These are phyloP conservation scores for Eustoma russellianum DNA, from an alignment of 257 asterid genomes.

Conservation along the genomic window DNA sequence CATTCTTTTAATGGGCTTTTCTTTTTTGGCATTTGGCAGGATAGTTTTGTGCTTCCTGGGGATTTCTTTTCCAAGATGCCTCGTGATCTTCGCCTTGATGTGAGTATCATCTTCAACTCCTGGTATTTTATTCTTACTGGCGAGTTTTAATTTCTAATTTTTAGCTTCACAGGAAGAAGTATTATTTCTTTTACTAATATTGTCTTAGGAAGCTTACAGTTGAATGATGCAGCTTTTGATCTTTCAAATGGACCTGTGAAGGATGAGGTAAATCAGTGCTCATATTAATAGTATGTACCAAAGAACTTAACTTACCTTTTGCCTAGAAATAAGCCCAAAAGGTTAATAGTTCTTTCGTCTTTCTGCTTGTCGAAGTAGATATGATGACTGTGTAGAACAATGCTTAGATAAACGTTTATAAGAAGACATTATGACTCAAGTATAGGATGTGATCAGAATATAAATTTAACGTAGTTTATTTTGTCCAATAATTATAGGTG, in stretches of 20 bases:
- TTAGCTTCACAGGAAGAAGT: neutral
- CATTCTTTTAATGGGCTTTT: neutral
- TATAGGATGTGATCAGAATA: too few relatives aligned
- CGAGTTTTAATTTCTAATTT: too few relatives aligned
- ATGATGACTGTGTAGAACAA: too few relatives aligned
- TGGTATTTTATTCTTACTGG: neutral
- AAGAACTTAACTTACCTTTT: too few relatives aligned
- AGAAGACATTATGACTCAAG: too few relatives aligned
- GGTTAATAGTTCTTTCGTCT: too few relatives aligned
- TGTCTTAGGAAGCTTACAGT: conserved; percentile 29
- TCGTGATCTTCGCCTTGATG: conserved; percentile 88
- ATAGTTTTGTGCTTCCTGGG: conserved; percentile 58
- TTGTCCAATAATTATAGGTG: too few relatives aligned
- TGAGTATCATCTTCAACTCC: conserved; percentile 20
- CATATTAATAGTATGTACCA: too few relatives aligned
- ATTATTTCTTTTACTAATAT: neutral
- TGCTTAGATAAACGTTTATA: too few relatives aligned
- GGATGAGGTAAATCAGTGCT: conserved; percentile 51
- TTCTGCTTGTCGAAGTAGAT: too few relatives aligned
- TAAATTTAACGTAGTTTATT: too few relatives aligned
- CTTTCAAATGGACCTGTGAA: conserved; percentile 81
- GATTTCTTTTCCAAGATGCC: conserved; percentile 77
- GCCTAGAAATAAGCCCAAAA: too few relatives aligned
- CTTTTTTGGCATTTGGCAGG: conserved; percentile 34
- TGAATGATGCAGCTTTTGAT: conserved; percentile 98